Conservation (phyloP, 2,329 filamentous ascomycete genomes). For the Aspergillus sp. region DNA sequence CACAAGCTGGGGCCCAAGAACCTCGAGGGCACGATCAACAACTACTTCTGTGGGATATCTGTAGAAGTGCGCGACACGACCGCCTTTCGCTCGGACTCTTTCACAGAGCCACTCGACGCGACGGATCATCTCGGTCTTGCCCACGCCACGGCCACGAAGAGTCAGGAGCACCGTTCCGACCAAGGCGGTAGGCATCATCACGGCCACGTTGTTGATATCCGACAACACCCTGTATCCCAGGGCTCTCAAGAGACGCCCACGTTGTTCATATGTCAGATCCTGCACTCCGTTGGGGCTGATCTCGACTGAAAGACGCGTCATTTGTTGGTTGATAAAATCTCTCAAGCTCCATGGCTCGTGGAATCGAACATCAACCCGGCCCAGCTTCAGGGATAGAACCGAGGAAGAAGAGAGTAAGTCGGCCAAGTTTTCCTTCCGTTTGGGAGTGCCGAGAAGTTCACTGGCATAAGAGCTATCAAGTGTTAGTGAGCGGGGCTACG, state of each 20-base stretch:
- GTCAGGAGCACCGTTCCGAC: constrained; percentile 93
- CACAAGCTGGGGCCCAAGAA: constrained; percentile 85
- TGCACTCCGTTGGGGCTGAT: constrained; percentile 34
- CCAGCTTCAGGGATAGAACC: constrained; percentile 82
- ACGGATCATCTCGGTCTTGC: constrained; percentile 78
- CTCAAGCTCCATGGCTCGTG: constrained; percentile 93
- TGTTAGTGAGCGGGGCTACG: constrained; percentile 8
- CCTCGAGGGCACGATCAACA: constrained; percentile 84
- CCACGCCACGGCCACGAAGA: constrained; percentile 85
- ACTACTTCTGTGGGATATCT: constrained; percentile 75
- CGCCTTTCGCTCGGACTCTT: constrained; percentile 79
- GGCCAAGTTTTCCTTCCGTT: constrained; percentile 88
- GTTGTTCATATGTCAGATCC: constrained; percentile 51
- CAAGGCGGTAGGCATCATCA: constrained; percentile 96
- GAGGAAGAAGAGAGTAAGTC: constrained; percentile 89
- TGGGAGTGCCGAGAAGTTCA: constrained; percentile 88
- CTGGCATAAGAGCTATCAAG: constrained; percentile 73
- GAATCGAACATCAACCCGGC: constrained; percentile 91
- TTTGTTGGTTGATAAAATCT: constrained; percentile 76
- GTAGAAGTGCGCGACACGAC: constrained; percentile 90
- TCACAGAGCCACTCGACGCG: constrained; percentile 87
- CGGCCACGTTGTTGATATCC: constrained; percentile 93
- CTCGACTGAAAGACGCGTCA: constrained; percentile 54
- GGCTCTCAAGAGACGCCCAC: constrained; percentile 75
- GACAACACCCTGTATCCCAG: constrained; percentile 89